A percentile compares a stretch with the other conserved stretches of the same genome.
phyloP scores from a whole-genome alignment of 2,329 filamentous ascomycete genomes.

The Sphaerulina populicola region DNA sequence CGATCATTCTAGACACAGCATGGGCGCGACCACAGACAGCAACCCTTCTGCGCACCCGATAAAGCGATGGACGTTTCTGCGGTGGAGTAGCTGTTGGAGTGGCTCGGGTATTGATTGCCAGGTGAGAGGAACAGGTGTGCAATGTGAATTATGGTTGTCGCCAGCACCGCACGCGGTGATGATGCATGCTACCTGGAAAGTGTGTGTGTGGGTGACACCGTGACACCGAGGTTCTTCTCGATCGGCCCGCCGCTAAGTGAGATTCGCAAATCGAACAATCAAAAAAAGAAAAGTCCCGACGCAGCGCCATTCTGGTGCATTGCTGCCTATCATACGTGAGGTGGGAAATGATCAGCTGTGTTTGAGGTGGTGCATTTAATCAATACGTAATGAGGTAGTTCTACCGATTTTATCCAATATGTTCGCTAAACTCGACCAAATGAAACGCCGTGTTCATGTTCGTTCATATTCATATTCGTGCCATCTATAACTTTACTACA shows the following conservation, averaged over 20 bases:
- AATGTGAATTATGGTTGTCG: too few species aligned
- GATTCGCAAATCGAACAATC: too few species aligned
- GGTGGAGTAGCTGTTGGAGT: neutral
- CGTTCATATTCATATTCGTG: neutral
- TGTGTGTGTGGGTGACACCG: too few species aligned
- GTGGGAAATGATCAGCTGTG: neutral
- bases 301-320: too few species aligned
- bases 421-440: neutral
- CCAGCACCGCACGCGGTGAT: too few species aligned
- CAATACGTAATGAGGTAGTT: too few species aligned
- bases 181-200: too few species aligned
- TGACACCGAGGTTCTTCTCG: too few species aligned
- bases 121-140: too few species aligned
- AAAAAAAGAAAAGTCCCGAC: too few species aligned
- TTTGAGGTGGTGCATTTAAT: neutral
- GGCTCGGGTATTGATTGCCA: too few species aligned
- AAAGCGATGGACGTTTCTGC: neutral
- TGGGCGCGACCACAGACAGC: constrained; percentile 2
- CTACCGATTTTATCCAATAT: neutral
- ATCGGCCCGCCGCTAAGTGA: too few species aligned
- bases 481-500: constrained; percentile 7
- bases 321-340: neutral
- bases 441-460: neutral
- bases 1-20: constrained; percentile 45
- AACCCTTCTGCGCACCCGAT: neutral